Base-by-base conservation (phyloP, 495 filamentous ascomycete genomes). In the Pyrenula massariospora region DNA sequence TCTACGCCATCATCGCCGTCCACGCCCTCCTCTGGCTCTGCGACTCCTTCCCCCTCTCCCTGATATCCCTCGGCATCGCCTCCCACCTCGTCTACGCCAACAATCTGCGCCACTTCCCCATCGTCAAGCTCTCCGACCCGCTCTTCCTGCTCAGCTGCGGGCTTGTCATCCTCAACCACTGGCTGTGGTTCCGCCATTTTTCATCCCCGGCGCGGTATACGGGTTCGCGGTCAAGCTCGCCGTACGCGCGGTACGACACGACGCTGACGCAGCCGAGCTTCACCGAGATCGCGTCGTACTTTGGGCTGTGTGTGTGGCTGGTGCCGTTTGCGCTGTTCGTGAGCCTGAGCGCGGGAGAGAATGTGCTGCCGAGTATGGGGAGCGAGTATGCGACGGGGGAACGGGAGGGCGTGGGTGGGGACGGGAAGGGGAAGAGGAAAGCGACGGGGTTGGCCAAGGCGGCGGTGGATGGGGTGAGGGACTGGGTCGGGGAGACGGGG, bases 251-350 rank as follows among this genome's bases (percentile, higher is more conserved):
- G 57, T 82, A 85, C 68, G 78, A 82, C 62, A 69, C 80, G 47
- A 63, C 66, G 55, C 63, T 68, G 24, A 69, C 73, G 11, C 75
- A 84, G 55, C 93, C 93, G 1, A 84, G 81, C 31, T 98, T 98
- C 69, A 91, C 91, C 10, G 90, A 97, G 69, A 90, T 98, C 48
- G 90, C 92, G 0, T 92, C 89, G 1, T 98, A 92, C 67, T 98
- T 98, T 64, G 93, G 93, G 2, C 76, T 98, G 10, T 96, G 89
- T 66, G 89, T 98, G 12, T 98, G 93, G 93, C 78, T 98, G 12
- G 87, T 96, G 1, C 93, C 93, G 0, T 98, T 98, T 69, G 84
- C 91, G 23, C 78, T 98, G 36, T 98, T 98, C 64, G 92, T 98
- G 24, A 90, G 85, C 55, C 72, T 98, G 19, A 92, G 87, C 19